Evolutionary conservation across 176 grass and related monocot species (phyloP), one percentile per base, ranked within the genome.

Genomic region (Canna indica): DNA sequence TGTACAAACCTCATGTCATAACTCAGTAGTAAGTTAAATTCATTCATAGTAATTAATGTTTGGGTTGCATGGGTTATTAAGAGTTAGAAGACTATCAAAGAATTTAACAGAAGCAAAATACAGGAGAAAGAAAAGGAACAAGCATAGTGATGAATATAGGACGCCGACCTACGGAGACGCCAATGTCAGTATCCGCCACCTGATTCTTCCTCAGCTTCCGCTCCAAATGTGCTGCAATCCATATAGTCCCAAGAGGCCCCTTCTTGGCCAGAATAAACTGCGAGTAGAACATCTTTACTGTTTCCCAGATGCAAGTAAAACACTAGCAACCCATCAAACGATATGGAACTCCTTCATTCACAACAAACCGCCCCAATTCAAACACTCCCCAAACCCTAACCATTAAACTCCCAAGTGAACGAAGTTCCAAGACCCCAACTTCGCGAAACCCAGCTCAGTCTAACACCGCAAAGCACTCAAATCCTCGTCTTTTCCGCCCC

Each of bases 191-290:
- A 74, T 99, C 95, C 6, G 95, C 90, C 52, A 99, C 95, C 72
- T 99, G 95, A 76, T 99, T 99, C 80, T 88, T 99, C 47, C 95
- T 84, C 62, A 99, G 79, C 75, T 99, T 99, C 48, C 95, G 80
- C 86, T 99, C 95, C 75, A 99, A 82, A 82, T 99, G 95, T 18
- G 95, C 95, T 3, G 95, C 95, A 58, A 99, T 99, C 95, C 95
- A 99, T 87, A 99, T 99, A 14, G 95, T 99, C 50, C 95, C 95
- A 24, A 99, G 95, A 1, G 95, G 95, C 8, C 95, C 95, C 66
- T 99, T 99, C 81, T 99, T 99, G 76, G 95, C 95, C 89, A 99
- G 86, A 59, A 99, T 99, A 86, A 99, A 99, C 95, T 99, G 95
- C 15, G 95, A 99, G 72, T 99, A 99, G 80, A 99, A 99, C 95